phyloP scores from a whole-genome alignment of 202 grass and related monocot genomes.

The Carex arenaria region DNA sequence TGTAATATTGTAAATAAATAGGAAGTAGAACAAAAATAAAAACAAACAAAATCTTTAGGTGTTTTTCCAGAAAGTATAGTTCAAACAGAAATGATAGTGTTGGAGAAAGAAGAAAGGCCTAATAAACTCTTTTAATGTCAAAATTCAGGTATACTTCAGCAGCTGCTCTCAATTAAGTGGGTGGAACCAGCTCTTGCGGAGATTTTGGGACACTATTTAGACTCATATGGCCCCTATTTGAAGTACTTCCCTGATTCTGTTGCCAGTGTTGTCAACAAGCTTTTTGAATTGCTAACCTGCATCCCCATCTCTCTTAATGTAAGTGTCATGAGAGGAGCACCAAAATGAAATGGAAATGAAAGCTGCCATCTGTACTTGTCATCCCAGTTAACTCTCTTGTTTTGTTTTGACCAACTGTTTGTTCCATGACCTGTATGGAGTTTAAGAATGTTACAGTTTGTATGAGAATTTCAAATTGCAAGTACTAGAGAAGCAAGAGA shows the following conservation, averaged over 20 bases:
- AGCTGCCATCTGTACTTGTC: neutral
- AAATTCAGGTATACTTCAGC: slow-evolving; percentile 79
- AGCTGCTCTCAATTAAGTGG: slow-evolving; percentile 87
- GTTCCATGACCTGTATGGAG: neutral
- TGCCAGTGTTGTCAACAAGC: slow-evolving; percentile 81
- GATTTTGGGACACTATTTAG: slow-evolving; percentile 89
- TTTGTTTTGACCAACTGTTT: neutral
- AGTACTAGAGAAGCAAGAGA: neutral
- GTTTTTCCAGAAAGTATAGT: neutral
- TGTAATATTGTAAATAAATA: neutral
- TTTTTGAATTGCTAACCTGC: slow-evolving; percentile 90
- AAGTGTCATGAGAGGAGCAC: slow-evolving; percentile 21
- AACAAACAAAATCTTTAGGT: neutral
- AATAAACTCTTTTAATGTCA: neutral
- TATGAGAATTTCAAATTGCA: neutral
- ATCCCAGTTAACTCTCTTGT: neutral
- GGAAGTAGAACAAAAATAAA: slow-evolving; percentile 10
- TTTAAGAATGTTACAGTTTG: neutral
- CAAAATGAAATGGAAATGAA: neutral
- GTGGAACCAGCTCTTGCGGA: slow-evolving; percentile 56
- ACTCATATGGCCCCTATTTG: slow-evolving; percentile 80
- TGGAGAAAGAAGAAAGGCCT: neutral
- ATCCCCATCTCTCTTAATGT: slow-evolving; percentile 82
- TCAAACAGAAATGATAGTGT: neutral
- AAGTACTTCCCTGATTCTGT: slow-evolving; percentile 86